phyloP scores from a whole-genome alignment of 2,329 filamentous ascomycete species.

The Chaetothyriales sp. region DNA sequence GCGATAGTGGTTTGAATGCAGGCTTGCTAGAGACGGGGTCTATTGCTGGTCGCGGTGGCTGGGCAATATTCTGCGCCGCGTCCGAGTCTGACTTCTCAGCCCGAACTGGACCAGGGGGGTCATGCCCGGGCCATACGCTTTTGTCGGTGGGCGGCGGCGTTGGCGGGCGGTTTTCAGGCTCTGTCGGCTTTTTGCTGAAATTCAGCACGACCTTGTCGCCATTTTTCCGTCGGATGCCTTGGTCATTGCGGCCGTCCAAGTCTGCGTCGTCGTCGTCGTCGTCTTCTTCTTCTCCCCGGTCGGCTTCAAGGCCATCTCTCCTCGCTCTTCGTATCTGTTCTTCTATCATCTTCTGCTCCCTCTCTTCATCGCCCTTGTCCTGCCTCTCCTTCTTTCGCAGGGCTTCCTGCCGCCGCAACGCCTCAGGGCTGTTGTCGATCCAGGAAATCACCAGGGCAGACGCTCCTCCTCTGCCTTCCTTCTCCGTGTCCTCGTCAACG shows the following conservation, averaged over 20 bases:
- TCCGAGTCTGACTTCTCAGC: not conserved
- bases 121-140: conserved; percentile 3
- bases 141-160: conserved; percentile 17
- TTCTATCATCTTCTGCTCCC: conserved; percentile 68
- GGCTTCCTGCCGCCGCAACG: conserved; percentile 65
- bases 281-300: conserved; percentile 30
- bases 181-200: conserved; percentile 31
- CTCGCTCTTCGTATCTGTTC: conserved; percentile 72
- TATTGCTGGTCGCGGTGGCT: not conserved
- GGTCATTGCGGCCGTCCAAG: conserved; percentile 10
- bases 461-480: conserved; percentile 13
- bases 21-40: conserved; percentile 2
- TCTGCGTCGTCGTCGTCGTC: conserved; percentile 28
- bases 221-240: conserved; percentile 41
- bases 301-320: conserved; percentile 40
- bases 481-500: conserved; percentile 76
- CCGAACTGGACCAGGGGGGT: not conserved
- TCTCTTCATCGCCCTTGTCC: conserved; percentile 80
- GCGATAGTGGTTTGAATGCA: conserved; percentile 41
- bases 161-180: conserved; percentile 15
- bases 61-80: not conserved
- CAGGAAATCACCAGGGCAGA: conserved; percentile 59
- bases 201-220: conserved; percentile 65
- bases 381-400: conserved; percentile 70
- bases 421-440: conserved; percentile 84